Evolutionary conservation across 345 rosid genomes (phyloP), one percentile per base, ranked within the genome.

Genomic region (Sisymbrium altissimum): DNA sequence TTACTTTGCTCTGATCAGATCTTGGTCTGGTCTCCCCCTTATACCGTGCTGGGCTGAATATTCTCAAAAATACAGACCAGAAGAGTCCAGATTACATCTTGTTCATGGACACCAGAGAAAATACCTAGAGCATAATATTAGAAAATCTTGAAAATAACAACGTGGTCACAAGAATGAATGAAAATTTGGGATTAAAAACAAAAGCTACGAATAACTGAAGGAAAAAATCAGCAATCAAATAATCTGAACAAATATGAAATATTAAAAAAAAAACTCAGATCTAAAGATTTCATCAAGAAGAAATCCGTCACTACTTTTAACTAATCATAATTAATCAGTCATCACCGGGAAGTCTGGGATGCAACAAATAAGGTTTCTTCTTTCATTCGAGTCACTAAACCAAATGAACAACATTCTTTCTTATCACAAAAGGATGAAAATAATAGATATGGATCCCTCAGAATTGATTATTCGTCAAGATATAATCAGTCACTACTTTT

Each of bases 401-500:
- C 10, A 10, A 33, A 15, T 0, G 29, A 49, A 41, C 11, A 41
- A 25, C 14, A 41, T 13, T 25, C 11, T 6, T 2, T 6, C 0
- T n/a, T 41, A 62, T 4, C 52, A 61, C 13, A 50, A 40, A 62
- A 41, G 14, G 35, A 25, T 33, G 15, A n/a, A 39, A 23, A 13
- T 21, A 19, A 7, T 23, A 15, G 55, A 9, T n/a, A n/a, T 17
- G 32, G 45, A 68, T 55, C 72, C 72, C 72, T 68, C 72, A 54
- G 64, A 68, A 15, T 52, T 52, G 59, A 36, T 13, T 50, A 3
- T n/a, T 66, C 59, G 7, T 66, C 71, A 66, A 35, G 33, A 18
- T 23, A n/a, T 48, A 52, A 52, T 68, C 72, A 68, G 72, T 41
- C 72, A 68, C 72, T 68, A 68, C 64, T 68, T 68, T 68, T 68